phyloP scores from a whole-genome alignment of 805 yeast species.

The Myxozyma lipomycoides region DNA sequence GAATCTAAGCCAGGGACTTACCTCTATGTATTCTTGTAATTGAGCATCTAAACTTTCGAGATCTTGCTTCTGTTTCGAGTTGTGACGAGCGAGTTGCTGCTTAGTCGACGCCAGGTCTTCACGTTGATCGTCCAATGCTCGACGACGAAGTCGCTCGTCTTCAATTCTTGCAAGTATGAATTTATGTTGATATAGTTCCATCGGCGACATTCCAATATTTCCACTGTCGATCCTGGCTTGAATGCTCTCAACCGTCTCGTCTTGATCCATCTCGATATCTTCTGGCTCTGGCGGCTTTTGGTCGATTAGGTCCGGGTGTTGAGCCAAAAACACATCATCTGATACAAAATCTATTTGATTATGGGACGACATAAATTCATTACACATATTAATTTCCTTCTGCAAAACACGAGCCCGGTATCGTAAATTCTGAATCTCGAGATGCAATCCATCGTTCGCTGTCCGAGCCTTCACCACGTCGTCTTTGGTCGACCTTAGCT shows the following conservation, averaged over 20 bases:
- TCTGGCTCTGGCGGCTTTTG: not conserved
- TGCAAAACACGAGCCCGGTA: slow-evolving; percentile 21
- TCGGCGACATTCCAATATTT: not conserved
- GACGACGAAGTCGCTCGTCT: slow-evolving; percentile 23
- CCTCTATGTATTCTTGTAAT: slow-evolving; percentile 22
- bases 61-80: slow-evolving; percentile 13
- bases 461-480: slow-evolving; percentile 1
- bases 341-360: slow-evolving; percentile 19
- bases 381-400: slow-evolving; percentile 20
- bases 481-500: not conserved
- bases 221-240: not conserved
- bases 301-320: slow-evolving; percentile 14
- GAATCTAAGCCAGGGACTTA: slow-evolving; percentile 1
- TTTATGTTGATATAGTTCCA: slow-evolving; percentile 4
- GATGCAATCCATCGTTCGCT: slow-evolving; percentile 19
- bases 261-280: not conserved
- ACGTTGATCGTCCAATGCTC: slow-evolving; percentile 1
- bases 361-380: slow-evolving; percentile 20
- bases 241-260: not conserved
- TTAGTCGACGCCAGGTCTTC: slow-evolving; percentile 6
- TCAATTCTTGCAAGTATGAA: slow-evolving; percentile 17
- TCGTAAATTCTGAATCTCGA: slow-evolving; percentile 18
- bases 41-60: slow-evolving; percentile 22
- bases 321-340: slow-evolving; percentile 13
- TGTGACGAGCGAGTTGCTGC: slow-evolving; percentile 11